Evolutionary conservation across 179 eudicot genomes (phyloP).

Genomic region (Silene vulgaris): DNA sequence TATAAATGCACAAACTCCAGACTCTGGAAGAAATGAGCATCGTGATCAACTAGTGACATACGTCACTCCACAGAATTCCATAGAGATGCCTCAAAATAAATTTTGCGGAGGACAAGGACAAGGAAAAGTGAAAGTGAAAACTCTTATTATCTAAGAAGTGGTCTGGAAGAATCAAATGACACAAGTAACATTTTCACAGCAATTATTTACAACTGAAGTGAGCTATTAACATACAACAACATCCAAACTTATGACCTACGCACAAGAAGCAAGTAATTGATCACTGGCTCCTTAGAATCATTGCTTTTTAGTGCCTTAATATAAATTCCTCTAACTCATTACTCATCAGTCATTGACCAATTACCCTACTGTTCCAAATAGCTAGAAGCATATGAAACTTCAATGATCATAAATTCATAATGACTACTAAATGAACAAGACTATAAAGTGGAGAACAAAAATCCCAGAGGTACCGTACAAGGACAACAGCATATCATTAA

Average conservation of each 20-base stretch:
- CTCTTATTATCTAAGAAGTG: neutral
- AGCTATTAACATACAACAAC: neutral
- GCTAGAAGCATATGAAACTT: neutral
- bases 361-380: neutral
- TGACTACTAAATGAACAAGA: neutral
- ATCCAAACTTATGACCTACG: neutral
- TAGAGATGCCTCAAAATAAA: neutral
- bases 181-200: neutral
- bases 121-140: neutral
- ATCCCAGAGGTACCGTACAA: neutral
- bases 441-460: neutral
- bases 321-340: neutral
- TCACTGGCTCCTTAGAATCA: neutral
- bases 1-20: constrained; percentile 5
- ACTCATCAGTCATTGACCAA: no score
- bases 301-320: neutral
- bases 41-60: neutral
- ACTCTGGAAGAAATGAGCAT: neutral
- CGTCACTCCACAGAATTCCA: neutral
- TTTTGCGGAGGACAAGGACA: neutral
- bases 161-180: neutral
- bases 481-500: neutral
- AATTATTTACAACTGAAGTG: neutral
- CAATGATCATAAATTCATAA: neutral
- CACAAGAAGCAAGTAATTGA: neutral